Percentiles rank a stretch among this genome's conserved stretches.
phyloP scores from a whole-genome alignment of 257 asterid genomes.

The Gentiana straminea region DNA sequence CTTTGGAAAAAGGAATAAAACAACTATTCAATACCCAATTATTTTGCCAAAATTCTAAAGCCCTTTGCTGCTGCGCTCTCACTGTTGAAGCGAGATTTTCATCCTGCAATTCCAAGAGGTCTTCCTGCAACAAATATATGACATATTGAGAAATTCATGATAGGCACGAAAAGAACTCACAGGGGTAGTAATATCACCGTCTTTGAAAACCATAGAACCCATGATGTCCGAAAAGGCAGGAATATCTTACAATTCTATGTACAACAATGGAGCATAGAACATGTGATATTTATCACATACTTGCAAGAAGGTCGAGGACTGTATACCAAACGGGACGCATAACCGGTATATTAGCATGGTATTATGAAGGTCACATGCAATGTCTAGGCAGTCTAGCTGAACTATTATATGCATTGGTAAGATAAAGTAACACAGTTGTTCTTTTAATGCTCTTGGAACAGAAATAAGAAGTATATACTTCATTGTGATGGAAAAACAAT shows the following conservation, averaged over 20 bases:
- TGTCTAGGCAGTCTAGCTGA: no score
- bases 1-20: conserved; percentile 7
- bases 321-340: no score
- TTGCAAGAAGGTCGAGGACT: no score
- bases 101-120: conserved; percentile 90
- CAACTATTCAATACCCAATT: conserved; percentile 62
- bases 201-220: not conserved
- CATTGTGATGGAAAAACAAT: not conserved
- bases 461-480: not conserved
- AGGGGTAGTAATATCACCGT: not conserved
- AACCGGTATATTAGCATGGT: no score
- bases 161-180: conserved; percentile 10
- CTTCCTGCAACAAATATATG: conserved; percentile 47
- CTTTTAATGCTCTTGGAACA: not conserved
- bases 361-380: no score
- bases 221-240: no score
- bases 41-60: conserved; percentile 80
- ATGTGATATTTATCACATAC: no score
- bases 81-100: conserved; percentile 63
- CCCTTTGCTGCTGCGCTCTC: conserved; percentile 68
- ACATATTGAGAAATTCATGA: conserved; percentile 11
- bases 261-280: no score
- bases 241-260: no score
- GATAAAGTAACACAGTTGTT: not conserved
- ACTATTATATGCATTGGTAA: no score